Conservation (phyloP, 148 eudicot species). For the Dianthus caryophyllus region DNA sequence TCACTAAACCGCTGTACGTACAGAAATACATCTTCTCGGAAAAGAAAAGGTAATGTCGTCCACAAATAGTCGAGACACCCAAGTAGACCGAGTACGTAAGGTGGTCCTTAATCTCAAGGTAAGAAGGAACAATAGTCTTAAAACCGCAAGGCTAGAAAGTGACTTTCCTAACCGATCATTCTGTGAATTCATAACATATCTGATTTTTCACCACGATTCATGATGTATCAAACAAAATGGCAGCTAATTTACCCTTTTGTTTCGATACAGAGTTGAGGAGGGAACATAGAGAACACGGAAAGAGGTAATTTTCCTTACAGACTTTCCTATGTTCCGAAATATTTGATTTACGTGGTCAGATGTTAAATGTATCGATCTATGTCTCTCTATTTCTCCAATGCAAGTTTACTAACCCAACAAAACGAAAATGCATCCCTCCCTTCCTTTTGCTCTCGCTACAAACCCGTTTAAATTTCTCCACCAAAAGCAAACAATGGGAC, state of each 20-base stretch:
- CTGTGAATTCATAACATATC: neutral
- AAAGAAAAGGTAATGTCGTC: slow-evolving; percentile 1
- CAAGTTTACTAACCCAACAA: too few relatives aligned
- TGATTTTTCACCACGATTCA: neutral
- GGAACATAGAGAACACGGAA: too few relatives aligned
- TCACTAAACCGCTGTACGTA: neutral
- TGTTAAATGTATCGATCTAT: too few relatives aligned
- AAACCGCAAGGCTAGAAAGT: neutral
- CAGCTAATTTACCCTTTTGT: neutral
- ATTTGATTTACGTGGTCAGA: too few relatives aligned
- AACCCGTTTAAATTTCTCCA: neutral
- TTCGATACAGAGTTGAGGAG: too few relatives aligned
- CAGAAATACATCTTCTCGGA: neutral
- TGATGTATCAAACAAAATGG: neutral
- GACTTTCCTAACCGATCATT: neutral
- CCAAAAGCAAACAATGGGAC: neutral
- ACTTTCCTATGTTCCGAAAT: too few relatives aligned
- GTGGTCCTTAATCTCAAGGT: neutral
- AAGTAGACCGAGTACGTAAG: neutral
- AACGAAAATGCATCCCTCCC: neutral
- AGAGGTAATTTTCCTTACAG: too few relatives aligned
- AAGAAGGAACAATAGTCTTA: too few relatives aligned
- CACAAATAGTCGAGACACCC: neutral
- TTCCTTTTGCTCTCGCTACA: neutral
- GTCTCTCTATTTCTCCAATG: too few relatives aligned